Conservation (phyloP, 2,329 filamentous ascomycete genomes). For the Pseudocercospora vitis region DNA sequence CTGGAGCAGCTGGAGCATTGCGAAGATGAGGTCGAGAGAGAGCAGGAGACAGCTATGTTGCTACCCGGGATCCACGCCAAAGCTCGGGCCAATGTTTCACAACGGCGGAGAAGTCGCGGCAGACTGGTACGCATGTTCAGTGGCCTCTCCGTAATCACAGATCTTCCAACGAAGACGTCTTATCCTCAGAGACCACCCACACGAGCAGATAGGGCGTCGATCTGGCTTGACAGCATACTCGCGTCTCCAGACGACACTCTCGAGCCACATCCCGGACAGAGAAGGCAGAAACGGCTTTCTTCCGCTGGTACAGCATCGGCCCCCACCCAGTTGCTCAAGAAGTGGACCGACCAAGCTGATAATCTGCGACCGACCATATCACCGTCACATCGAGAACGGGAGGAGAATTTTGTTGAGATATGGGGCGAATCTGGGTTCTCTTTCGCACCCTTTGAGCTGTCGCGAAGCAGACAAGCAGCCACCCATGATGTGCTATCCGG, state of each 20-base stretch:
- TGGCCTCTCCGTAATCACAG: conserved; percentile 11
- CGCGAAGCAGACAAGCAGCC: neutral
- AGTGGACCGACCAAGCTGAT: conserved; percentile 12
- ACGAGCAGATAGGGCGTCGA: conserved; percentile 2
- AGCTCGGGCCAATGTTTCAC: conserved; percentile 1
- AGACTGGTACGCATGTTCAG: conserved; percentile 13
- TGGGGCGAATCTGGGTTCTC: conserved; percentile 1
- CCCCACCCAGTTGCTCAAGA: conserved; percentile 7
- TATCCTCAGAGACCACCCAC: neutral
- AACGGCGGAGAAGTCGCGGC: conserved; percentile 3
- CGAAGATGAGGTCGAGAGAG: conserved; percentile 14
- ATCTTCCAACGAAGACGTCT: neutral
- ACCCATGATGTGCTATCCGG: neutral
- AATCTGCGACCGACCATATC: neutral
- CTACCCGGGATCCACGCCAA: conserved; percentile 6
- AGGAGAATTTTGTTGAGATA: neutral
- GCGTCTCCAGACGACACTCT: neutral
- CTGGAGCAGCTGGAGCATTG: conserved; percentile 13
- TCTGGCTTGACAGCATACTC: conserved; percentile 7
- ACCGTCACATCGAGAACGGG: neutral
- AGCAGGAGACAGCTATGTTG: conserved; percentile 2
- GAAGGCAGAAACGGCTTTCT: conserved; percentile 10
- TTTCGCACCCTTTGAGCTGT: neutral
- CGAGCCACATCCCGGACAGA: conserved; percentile 6
- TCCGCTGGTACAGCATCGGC: conserved; percentile 12